These are phyloP conservation scores for Nemophila menziesii DNA, from an alignment of 257 asterid species.

Conservation along the genomic window DNA sequence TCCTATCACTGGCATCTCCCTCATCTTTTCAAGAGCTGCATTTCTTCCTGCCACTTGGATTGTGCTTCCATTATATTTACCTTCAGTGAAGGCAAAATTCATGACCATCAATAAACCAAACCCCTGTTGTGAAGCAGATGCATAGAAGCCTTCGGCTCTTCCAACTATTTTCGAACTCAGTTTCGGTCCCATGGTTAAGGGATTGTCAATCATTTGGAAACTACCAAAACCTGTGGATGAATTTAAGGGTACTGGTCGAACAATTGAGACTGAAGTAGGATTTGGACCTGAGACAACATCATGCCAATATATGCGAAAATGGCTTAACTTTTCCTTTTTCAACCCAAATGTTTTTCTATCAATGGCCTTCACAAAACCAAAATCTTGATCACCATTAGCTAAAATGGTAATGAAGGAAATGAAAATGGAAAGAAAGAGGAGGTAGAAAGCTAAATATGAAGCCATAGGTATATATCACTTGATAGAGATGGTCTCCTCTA, in stretches of 20 bases:
- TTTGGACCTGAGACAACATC: conserved; percentile 10
- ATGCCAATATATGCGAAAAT: conserved; percentile 21
- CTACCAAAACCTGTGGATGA: conserved; percentile 10
- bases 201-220: conserved; percentile 15
- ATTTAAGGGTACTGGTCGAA: conserved; percentile 10
- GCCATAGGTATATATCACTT: neutral
- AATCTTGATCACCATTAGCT: neutral
- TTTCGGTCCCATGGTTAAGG: conserved; percentile 7
- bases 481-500: too few species aligned
- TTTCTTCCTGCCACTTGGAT: conserved; percentile 47
- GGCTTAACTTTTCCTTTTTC: conserved; percentile 18
- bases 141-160: conserved; percentile 15
- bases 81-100: conserved; percentile 15
- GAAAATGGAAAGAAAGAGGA: neutral
- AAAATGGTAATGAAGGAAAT: neutral
- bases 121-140: conserved; percentile 17
- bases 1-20: conserved; percentile 66
- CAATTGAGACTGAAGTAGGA: conserved; percentile 16
- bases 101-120: conserved; percentile 14
- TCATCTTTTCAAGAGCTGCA: conserved; percentile 19
- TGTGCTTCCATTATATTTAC: conserved; percentile 27
- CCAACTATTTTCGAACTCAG: conserved; percentile 13
- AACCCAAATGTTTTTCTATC: neutral
- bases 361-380: neutral
- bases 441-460: neutral